Base-by-base conservation (phyloP, 2,329 filamentous ascomycete genomes). In the Cercospora sojina region DNA sequence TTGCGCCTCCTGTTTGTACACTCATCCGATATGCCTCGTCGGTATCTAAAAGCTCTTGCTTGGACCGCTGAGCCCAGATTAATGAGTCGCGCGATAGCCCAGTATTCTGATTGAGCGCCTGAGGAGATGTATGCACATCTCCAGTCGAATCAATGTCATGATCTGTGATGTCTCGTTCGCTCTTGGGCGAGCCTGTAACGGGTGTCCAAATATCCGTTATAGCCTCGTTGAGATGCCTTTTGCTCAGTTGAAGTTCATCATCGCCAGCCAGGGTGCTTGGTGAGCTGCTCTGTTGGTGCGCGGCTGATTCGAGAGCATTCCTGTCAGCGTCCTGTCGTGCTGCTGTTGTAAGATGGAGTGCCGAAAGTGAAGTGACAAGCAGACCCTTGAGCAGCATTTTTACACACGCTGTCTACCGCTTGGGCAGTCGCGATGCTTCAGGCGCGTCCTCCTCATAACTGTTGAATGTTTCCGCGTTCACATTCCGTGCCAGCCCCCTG, bases 11-110 rank as follows among this genome's bases (percentile, higher is more conserved):
- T 31, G 13, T 62, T 13, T 18, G 32, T 9, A 47, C 59, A 18
- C 51, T 16, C 59, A 62, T 62, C 23, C 51, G 59, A n/a, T 62
- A 62, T 31, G 53, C 53, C 18, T 60, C 58, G 23, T 60, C 58
- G 27, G 29, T 35, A 13, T 57, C 27, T 20, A 31, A 23, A 57
- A 16, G 16, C 27, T 57, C 27, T 16, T 35, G 53, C 25, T 12
- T n/a, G n/a, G 53, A 12, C 9, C 25, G 27, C 31, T 27, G 27
- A 57, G 53, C 13, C 31, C 13, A 53, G 6, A 32, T n/a, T 29
- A 35, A 29, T 35, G 53, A 53, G 12, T 25, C 23, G 47, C 47
- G 12, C 47, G 47, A 27, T 13, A 27, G 12, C 13, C 13, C 23
- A 27, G 23, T 25, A 25, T 27, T 53, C 47, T 16, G 12, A 13